Evolutionary conservation across 805 yeast species (phyloP).

Genomic region (Metschnikowia noctiluminum): DNA sequence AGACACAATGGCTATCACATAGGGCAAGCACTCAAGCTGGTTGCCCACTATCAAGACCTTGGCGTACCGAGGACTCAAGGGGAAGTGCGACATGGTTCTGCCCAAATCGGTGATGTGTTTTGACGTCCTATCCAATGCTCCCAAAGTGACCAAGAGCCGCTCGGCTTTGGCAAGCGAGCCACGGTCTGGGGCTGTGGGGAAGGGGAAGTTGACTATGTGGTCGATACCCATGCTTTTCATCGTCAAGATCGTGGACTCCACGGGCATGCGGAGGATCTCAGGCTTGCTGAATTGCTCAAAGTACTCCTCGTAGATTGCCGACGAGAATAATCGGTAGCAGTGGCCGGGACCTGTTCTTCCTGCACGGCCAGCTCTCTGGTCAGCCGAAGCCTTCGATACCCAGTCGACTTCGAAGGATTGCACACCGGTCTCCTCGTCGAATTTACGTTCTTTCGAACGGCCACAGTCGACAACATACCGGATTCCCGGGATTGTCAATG

Average conservation of each 20-base stretch:
- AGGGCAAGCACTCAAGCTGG: slow-evolving; percentile 81
- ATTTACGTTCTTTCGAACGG: slow-evolving; percentile 83
- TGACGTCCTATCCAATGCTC: slow-evolving; percentile 62
- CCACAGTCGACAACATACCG: slow-evolving; percentile 96
- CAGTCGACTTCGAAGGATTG: slow-evolving; percentile 90
- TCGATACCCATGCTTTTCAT: slow-evolving; percentile 98
- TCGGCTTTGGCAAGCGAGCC: slow-evolving; percentile 61
- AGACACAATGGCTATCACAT: slow-evolving; percentile 87
- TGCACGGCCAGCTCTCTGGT: slow-evolving; percentile 94
- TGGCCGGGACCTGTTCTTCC: slow-evolving; percentile 99
- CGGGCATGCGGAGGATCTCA: slow-evolving; percentile 92
- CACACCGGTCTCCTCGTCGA: slow-evolving; percentile 79
- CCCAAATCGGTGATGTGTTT: slow-evolving; percentile 75
- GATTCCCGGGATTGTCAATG: slow-evolving; percentile 93
- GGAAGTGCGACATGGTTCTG: slow-evolving; percentile 81
- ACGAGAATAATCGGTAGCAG: slow-evolving; percentile 85
- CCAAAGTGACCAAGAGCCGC: slow-evolving; percentile 61
- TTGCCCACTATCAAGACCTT: slow-evolving; percentile 86
- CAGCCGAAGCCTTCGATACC: slow-evolving; percentile 94
- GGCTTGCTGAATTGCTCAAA: slow-evolving; percentile 82
- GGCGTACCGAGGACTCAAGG: slow-evolving; percentile 89
- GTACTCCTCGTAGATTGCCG: slow-evolving; percentile 88
- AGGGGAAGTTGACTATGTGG: slow-evolving; percentile 86
- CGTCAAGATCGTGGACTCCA: slow-evolving; percentile 89
- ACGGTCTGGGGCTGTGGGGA: slow-evolving; percentile 88